Evolutionary conservation across 345 rosid genomes (phyloP), one percentile per base, ranked within the genome.

Genomic region (Trapa incisa): DNA sequence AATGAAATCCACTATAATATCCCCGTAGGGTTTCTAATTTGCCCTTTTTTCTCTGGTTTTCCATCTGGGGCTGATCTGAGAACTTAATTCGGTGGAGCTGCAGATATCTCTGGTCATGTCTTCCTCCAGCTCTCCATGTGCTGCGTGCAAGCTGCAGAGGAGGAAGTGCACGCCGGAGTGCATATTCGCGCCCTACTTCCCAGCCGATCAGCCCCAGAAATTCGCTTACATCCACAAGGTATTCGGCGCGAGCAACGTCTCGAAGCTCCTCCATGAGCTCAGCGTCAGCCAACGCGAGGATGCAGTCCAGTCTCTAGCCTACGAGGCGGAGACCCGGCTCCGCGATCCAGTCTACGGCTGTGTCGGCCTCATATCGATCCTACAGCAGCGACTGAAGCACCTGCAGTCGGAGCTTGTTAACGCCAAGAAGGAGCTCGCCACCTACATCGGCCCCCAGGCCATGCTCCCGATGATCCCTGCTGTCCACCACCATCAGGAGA

Each of bases 291-390:
- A 79, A 35, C 83, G 98, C 0, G 89, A 88, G 68, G 97, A 88
- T 0, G 96, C 97, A 0, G 97, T 88, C 12, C 82, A 85, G 68
- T 90, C 97, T 0, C 84, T 93, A 13, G 83, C 80, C 12, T 93
- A 84, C 3, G 96, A 93, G 52, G 96, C 97, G 0, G 92, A 93
- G 69, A 83, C 88, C 47, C 83, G 97, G 5, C 85, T 85, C 41
- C 89, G 79, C 0, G 97, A 93, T 48, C 98, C 96, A 1, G 91
- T 92, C 16, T 89, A 92, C 16, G 96, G 98, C 10, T 89, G 98
- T 16, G 89, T 89, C 39, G 91, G 96, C 2, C 74, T 83, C 22
- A 86, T 93, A 70, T 80, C 93, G 1, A 66, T 88, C 60, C 83
- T 93, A 7, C 97, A 89, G 56, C 93, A 86, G 38, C 73, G 74